These are phyloP conservation scores for Saussurea involucrata DNA, from an alignment of 129 eudicot species.

Conservation along the genomic window DNA sequence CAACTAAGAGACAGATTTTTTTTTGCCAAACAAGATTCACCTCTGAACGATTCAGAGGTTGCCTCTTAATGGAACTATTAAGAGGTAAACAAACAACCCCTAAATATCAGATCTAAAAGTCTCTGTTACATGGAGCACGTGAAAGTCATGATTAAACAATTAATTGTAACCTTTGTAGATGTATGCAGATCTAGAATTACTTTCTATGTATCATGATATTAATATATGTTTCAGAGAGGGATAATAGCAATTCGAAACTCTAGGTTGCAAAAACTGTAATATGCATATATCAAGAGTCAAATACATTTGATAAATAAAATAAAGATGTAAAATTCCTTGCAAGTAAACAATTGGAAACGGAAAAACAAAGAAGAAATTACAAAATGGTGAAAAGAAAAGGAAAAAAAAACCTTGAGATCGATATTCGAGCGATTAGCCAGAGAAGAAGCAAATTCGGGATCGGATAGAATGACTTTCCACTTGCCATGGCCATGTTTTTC, in stretches of 20 bases:
- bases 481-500: conserved; percentile 29
- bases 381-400: neutral
- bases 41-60: too few species aligned
- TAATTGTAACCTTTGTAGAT: neutral
- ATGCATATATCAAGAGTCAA: neutral
- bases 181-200: neutral
- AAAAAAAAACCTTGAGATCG: conserved; percentile 37
- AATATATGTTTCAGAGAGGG: neutral
- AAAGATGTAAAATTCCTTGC: neutral
- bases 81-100: too few species aligned
- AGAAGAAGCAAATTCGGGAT: conserved; percentile 22
- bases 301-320: neutral
- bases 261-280: neutral
- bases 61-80: too few species aligned
- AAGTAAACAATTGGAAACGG: neutral
- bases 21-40: too few species aligned
- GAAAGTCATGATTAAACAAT: neutral
- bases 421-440: conserved; percentile 29
- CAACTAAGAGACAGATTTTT: too few species aligned
- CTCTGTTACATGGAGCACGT: neutral
- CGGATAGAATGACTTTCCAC: conserved; percentile 32
- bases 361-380: neutral
- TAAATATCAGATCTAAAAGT: neutral
- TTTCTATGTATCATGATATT: neutral
- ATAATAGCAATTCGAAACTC: neutral